A percentile compares a stretch with the other conserved stretches of the same genome.
Conservation (phyloP, 1,284 basidiomycete species). For the Schizophyllum commune region DNA sequence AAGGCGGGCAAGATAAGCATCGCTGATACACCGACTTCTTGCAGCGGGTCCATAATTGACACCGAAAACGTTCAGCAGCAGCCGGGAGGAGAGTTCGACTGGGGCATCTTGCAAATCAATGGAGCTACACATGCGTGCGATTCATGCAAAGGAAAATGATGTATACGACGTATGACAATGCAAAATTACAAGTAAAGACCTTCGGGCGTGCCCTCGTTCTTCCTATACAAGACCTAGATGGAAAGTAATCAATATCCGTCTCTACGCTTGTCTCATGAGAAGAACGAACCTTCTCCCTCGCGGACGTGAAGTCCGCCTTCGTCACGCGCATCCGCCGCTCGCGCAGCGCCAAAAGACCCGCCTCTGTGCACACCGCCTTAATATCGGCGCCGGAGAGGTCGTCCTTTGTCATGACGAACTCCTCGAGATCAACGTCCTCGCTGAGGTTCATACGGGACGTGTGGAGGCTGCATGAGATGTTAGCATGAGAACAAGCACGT, state of each 20-base stretch:
- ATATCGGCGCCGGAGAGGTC: constrained; percentile 97
- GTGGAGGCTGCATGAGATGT: constrained; percentile 57
- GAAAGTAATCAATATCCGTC: constrained; percentile 3
- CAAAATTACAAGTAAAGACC: constrained; percentile 62
- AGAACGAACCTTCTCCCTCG: constrained; percentile 72
- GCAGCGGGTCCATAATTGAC: no score
- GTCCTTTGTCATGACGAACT: constrained; percentile 94
- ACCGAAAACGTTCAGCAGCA: no score
- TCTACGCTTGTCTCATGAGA: neutral
- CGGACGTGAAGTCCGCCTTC: constrained; percentile 83
- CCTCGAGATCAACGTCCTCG: constrained; percentile 93
- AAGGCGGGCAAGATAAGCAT: no score
- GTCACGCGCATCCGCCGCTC: constrained; percentile 97
- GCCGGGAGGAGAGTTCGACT: no score
- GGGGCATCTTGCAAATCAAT: no score
- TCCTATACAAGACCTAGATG: constrained; percentile 76
- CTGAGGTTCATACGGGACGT: constrained; percentile 93
- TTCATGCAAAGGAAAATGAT: neutral
- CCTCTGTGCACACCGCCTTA: constrained; percentile 97
- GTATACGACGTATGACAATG: neutral
- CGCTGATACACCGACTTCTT: no score
- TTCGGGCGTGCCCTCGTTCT: constrained; percentile 90
- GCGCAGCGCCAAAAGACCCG: constrained; percentile 88
- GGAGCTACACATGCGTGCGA: no score
- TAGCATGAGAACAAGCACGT: neutral